Percentiles rank a stretch among this genome's conserved stretches.
Evolutionary conservation across 73 alveolate genomes (phyloP).

Genomic region (Tetrahymena borealis): DNA sequence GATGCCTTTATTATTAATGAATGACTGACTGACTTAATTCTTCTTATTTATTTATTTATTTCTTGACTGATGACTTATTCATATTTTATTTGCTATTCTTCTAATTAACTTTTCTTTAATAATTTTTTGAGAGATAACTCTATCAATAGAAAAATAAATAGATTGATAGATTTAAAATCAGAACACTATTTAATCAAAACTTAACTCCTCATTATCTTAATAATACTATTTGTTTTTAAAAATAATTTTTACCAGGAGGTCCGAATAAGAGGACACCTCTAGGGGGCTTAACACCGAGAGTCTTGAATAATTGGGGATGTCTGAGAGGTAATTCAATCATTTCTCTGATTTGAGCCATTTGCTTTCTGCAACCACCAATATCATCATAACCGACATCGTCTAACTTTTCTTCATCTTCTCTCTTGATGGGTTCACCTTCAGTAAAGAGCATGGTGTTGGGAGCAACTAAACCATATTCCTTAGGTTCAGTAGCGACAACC

Average conservation of each 20-base stretch:
- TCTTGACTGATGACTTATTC: no score
- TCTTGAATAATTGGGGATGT: constrained; percentile 95
- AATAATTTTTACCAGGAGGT: constrained; percentile 69
- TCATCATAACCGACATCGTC: constrained; percentile 98
- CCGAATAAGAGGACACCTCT: constrained; percentile 96
- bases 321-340: constrained; percentile 96
- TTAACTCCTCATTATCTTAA: neutral
- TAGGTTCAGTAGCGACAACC: constrained; percentile 97
- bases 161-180: no score
- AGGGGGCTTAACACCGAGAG: constrained; percentile 98
- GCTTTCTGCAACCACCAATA: constrained; percentile 98
- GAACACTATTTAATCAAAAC: no score
- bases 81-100: no score
- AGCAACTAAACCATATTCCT: constrained; percentile 92
- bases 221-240: neutral
- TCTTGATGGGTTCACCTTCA: constrained; percentile 94
- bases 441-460: constrained; percentile 96
- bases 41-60: no score
- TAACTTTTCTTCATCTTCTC: constrained; percentile 90
- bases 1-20: no score
- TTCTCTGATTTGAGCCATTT: constrained; percentile 95
- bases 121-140: no score
- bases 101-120: no score
- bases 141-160: no score
- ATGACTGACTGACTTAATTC: no score